Evolutionary conservation across 2,329 filamentous ascomycete species (phyloP).

Genomic region (Fusarium chlamydosporum): DNA sequence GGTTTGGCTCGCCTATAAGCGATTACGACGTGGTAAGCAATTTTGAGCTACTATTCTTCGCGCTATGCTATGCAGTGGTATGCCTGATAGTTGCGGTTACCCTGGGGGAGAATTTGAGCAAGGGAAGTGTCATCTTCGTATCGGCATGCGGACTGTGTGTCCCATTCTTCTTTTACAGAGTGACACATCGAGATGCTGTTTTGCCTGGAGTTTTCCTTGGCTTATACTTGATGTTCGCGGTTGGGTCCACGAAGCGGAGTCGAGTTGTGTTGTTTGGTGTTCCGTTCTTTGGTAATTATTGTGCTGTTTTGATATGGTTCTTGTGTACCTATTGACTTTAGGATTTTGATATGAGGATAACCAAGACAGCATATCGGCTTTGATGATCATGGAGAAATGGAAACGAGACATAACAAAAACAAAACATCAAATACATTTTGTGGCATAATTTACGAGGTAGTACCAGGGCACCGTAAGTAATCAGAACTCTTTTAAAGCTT

Average conservation of each 20-base stretch:
- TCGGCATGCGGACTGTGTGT: not conserved
- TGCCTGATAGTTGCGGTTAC: not conserved
- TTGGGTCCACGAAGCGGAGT: not conserved
- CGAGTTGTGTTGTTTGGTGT: not conserved
- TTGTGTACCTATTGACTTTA: not conserved
- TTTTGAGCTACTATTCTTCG: not conserved
- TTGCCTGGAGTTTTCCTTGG: not conserved
- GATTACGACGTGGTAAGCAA: not conserved
- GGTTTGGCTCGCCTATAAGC: not conserved
- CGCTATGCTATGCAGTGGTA: not conserved
- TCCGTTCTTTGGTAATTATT: not conserved
- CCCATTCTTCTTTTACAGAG: not conserved
- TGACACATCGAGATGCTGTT: rapidly evolving
- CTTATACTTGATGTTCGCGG: rapidly evolving
- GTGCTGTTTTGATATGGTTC: not conserved
- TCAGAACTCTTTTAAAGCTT: not conserved
- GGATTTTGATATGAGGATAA: too few relatives aligned
- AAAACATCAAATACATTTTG: too few relatives aligned
- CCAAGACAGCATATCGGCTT: too few relatives aligned
- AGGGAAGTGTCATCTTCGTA: not conserved
- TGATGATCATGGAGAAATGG: too few relatives aligned
- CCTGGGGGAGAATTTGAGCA: rapidly evolving
- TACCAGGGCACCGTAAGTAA: too few relatives aligned
- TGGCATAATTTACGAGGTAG: too few relatives aligned
- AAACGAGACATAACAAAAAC: too few relatives aligned